Base-by-base conservation (phyloP, 805 yeast genomes). In the Monosporozyma aquatica region DNA sequence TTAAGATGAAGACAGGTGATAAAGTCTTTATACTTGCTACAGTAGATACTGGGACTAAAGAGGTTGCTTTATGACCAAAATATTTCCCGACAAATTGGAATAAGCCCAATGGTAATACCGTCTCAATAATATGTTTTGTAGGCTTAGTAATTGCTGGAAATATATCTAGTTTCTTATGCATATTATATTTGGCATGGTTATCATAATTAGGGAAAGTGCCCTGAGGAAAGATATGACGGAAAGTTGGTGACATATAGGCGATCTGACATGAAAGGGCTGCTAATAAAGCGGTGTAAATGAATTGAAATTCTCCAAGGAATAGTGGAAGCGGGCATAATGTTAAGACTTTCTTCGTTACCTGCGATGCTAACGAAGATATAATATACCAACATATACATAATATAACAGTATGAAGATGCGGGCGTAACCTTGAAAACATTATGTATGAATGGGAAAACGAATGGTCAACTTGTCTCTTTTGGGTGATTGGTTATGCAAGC, bases 1-100 rank as follows among this genome's bases (percentile, higher is more conserved):
- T 35, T 1, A 80, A 78, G 25, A 80, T 72, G 18, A 80, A 61
- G 35, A 80, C 58, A 0, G 87, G 87, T 3, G 82, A 74, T 20
- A 81, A 58, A 0, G 86, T 79, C 60, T 80, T 74, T n/a, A 81
- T 70, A 44, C 83, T 78, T 1, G 85, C 78, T 1, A 80, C 83
- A 0, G 87, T 77, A 0, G 86, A 80, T 11, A 80, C 72, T 0
- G 85, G 78, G 6, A 80, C 78, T 33, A 76, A 52, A 5, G 83
- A 73, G 0, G 84, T 79, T 0, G 87, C 86, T 28, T 74, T 71
- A 32, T 80, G 71, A 4, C 78, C 74, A 54, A 77, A 76, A 51
- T 70, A 69, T 56, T 79, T 80, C 2, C 86, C 86, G 14, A 71
- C 61, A 50, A 79, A 78, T 51, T 80, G 87, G 54, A 80, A 77